Percentiles rank a stretch among this genome's conserved stretches.
Conservation (phyloP, 306 rosid genomes). For the Begonia peltatifolia region DNA sequence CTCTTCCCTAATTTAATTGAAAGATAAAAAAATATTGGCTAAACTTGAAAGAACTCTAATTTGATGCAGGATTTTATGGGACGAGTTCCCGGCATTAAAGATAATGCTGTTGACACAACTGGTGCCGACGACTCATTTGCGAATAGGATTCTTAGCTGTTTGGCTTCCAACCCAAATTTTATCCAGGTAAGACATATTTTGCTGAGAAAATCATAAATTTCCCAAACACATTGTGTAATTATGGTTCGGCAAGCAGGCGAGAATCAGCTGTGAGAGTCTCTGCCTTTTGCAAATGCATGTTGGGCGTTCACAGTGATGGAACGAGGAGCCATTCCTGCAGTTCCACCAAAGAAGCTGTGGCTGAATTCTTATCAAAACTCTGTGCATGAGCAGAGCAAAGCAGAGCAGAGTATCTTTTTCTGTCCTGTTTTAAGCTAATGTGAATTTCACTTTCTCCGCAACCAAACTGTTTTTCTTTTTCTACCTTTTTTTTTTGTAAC, state of each 20-base stretch:
- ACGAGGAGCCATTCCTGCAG: slow-evolving; percentile 83
- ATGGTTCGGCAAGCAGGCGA: slow-evolving; percentile 30
- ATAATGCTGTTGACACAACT: slow-evolving; percentile 68
- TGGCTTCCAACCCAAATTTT: slow-evolving; percentile 50
- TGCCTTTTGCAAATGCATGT: slow-evolving; percentile 59
- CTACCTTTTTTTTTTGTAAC: too few species aligned
- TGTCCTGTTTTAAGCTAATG: too few species aligned
- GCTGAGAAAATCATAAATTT: too few species aligned
- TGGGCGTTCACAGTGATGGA: slow-evolving; percentile 78
- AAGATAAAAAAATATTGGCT: too few species aligned
- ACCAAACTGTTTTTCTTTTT: too few species aligned
- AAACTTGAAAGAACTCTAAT: too few species aligned
- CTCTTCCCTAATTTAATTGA: too few species aligned
- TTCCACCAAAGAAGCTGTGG: slow-evolving; percentile 52
- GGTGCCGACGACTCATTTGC: slow-evolving; percentile 98
- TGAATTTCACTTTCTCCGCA: too few species aligned
- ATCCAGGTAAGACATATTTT: slow-evolving; percentile 27
- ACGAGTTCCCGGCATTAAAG: slow-evolving; percentile 64
- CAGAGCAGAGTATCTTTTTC: too few species aligned
- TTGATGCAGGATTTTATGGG: slow-evolving; percentile 50
- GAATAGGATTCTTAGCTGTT: slow-evolving; percentile 46
- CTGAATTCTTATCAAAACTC: slow-evolving; percentile 20
- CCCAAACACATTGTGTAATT: too few species aligned
- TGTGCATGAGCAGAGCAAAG: too few species aligned
- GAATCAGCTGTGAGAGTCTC: slow-evolving; percentile 39